These are phyloP conservation scores for Papiliotrema flavescens DNA, from an alignment of 1,284 basidiomycete genomes.

Conservation along the genomic window DNA sequence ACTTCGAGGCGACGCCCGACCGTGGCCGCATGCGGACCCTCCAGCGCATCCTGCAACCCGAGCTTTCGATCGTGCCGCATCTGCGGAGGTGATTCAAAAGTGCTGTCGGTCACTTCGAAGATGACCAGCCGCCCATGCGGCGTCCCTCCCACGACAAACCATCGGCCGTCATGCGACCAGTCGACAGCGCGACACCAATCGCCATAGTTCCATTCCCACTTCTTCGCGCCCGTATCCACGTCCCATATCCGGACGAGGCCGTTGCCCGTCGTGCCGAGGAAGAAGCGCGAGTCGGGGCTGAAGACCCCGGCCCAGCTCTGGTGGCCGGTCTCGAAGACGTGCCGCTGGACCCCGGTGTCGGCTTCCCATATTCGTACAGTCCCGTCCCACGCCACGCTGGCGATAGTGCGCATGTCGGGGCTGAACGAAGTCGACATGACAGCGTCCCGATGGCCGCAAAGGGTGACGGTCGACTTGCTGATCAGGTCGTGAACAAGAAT, in stretches of 20 bases:
- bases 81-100: not conserved
- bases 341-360: not conserved
- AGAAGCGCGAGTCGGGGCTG: conserved; percentile 4
- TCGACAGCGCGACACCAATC: not conserved
- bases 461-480: not conserved
- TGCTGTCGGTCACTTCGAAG: not conserved
- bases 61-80: not conserved
- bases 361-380: conserved; percentile 4
- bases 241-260: conserved; percentile 9
- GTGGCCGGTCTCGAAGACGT: conserved; percentile 3
- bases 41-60: not conserved
- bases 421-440: conserved; percentile 9
- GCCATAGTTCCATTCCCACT: not conserved
- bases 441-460: conserved; percentile 7
- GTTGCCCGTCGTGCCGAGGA: conserved; percentile 8
- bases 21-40: not conserved
- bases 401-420: conserved; percentile 5
- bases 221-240: not conserved
- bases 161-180: not conserved
- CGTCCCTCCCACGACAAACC: not conserved
- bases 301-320: conserved; percentile 13
- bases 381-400: conserved; percentile 7
- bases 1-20: not conserved
- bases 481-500: conserved; percentile 2
- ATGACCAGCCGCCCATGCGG: not conserved